Percentiles rank a stretch among this genome's conserved stretches.
phyloP scores from a whole-genome alignment of 495 filamentous ascomycete genomes.

The Tuber calosporum region DNA sequence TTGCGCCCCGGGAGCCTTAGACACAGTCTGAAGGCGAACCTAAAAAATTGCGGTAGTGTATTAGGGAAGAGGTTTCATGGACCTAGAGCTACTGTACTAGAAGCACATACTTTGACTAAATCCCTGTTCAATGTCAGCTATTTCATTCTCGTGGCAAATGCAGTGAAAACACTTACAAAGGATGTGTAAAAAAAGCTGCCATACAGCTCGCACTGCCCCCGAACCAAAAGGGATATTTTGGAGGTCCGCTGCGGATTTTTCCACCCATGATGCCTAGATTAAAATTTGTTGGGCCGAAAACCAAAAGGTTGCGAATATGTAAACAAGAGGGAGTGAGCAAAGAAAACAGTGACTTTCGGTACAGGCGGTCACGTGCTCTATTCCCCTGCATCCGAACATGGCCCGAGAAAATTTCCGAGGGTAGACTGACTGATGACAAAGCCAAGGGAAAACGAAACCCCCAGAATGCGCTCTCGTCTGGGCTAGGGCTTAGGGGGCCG shows the following conservation, averaged over 20 bases:
- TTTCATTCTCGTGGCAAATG: constrained; percentile 4
- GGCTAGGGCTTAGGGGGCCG: neutral
- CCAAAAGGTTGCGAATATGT: neutral
- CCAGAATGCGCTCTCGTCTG: neutral
- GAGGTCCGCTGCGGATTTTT: constrained; percentile 42
- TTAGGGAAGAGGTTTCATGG: neutral
- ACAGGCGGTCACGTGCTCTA: neutral
- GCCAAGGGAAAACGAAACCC: neutral
- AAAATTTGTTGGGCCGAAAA: neutral
- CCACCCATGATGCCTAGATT: constrained; percentile 27
- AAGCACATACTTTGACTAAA: constrained; percentile 50
- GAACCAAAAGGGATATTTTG: constrained; percentile 86
- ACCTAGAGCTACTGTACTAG: neutral
- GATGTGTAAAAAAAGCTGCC: constrained; percentile 84
- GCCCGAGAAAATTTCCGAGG: neutral
- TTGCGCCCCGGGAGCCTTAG: constrained; percentile 44
- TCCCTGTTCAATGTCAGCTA: constrained; percentile 27
- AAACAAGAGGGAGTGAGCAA: neutral
- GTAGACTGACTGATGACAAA: neutral
- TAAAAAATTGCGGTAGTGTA: constrained; percentile 40
- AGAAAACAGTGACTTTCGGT: neutral
- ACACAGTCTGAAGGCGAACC: constrained; percentile 81
- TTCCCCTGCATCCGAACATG: neutral
- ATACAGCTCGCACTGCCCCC: constrained; percentile 85
- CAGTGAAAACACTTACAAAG: constrained; percentile 54